phyloP scores from a whole-genome alignment of 768 basidiomycete species.

The Auriscalpium orientale region DNA sequence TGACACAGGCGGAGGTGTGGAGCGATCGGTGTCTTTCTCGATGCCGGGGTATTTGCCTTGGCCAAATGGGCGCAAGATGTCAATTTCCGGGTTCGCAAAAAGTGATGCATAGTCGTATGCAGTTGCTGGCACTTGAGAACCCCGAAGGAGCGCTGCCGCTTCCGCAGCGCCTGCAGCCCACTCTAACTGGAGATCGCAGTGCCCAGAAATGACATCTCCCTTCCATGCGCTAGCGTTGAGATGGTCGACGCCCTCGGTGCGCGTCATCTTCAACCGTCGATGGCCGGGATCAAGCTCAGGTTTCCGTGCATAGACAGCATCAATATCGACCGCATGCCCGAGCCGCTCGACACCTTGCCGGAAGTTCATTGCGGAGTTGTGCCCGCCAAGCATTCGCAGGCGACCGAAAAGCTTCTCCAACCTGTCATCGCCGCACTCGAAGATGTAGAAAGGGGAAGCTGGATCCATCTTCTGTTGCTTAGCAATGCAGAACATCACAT shows the following conservation, averaged over 20 bases:
- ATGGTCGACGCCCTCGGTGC: constrained; percentile 1
- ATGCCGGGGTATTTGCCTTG: constrained; percentile 3
- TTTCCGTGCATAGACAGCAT: not conserved
- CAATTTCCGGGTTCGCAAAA: not conserved
- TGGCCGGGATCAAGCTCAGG: constrained; percentile 3
- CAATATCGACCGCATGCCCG: not conserved
- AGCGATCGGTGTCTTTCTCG: not conserved
- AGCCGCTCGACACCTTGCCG: not conserved
- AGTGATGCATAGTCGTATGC: not conserved
- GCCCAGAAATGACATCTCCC: not conserved
- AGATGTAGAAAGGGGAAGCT: not conserved
- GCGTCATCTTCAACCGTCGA: constrained; percentile 4
- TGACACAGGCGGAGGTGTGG: not conserved
- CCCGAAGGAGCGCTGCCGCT: not conserved
- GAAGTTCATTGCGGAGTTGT: not conserved
- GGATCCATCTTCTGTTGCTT: constrained; percentile 2
- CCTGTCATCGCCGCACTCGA: not conserved
- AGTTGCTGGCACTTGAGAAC: not conserved
- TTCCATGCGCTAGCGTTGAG: not conserved
- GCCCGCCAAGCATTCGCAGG: not conserved
- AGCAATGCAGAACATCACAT: not conserved
- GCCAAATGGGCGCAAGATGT: not conserved
- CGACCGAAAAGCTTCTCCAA: constrained; percentile 3
- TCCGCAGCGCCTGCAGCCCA: not conserved
- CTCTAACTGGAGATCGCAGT: not conserved